phyloP scores from a whole-genome alignment of 2,329 filamentous ascomycete species.

The Stagonosporopsis vannaccii region DNA sequence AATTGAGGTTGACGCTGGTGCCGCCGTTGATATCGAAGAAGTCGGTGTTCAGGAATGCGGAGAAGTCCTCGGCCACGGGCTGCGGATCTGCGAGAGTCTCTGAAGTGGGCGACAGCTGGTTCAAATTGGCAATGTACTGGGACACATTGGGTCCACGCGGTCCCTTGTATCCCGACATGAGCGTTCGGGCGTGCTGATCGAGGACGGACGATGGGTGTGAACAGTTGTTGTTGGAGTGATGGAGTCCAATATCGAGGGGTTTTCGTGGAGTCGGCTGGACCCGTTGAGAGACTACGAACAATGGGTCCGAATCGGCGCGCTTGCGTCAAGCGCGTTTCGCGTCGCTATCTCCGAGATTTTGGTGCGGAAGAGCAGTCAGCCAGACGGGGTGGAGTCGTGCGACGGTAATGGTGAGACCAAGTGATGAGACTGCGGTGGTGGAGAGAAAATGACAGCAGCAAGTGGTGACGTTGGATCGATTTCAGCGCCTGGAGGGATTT shows the following conservation, averaged over 20 bases:
- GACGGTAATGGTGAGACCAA: neutral
- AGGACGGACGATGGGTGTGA: slow-evolving; percentile 15
- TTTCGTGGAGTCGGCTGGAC: slow-evolving; percentile 24
- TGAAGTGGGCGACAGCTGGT: slow-evolving; percentile 64
- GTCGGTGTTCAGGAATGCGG: slow-evolving; percentile 64
- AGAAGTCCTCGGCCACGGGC: slow-evolving; percentile 54
- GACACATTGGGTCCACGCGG: slow-evolving; percentile 87
- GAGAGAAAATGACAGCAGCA: slow-evolving; percentile 4
- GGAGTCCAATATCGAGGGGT: slow-evolving; percentile 25
- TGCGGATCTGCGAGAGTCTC: slow-evolving; percentile 49
- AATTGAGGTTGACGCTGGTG: slow-evolving; percentile 34
- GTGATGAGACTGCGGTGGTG: neutral
- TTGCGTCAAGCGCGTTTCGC: slow-evolving; percentile 25
- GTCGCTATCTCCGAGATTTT: neutral
- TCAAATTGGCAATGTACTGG: slow-evolving; percentile 86
- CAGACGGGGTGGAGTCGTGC: slow-evolving; percentile 6
- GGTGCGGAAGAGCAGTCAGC: neutral
- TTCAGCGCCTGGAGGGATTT: slow-evolving; percentile 17
- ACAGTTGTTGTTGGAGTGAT: slow-evolving; percentile 18
- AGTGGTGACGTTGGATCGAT: slow-evolving; percentile 19
- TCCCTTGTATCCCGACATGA: slow-evolving; percentile 77
- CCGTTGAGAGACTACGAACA: slow-evolving; percentile 16
- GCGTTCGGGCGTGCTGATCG: slow-evolving; percentile 16
- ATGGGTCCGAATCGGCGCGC: slow-evolving; percentile 18
- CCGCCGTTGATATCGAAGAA: slow-evolving; percentile 72